These are phyloP conservation scores for Angophora floribunda DNA, from an alignment of 345 rosid species.

Conservation along the genomic window DNA sequence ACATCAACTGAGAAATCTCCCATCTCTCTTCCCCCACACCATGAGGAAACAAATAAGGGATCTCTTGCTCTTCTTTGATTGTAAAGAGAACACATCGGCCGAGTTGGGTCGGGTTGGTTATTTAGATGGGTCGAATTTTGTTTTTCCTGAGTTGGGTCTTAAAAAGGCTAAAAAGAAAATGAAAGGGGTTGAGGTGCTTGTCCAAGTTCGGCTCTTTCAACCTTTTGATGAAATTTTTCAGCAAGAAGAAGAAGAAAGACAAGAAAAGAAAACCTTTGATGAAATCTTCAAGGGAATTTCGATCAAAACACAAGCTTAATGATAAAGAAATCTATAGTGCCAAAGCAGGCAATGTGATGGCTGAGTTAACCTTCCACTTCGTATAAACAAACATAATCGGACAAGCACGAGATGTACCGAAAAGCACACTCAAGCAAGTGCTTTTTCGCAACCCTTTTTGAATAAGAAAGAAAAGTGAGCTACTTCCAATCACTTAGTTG, in stretches of 20 bases:
- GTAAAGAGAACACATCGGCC: neutral
- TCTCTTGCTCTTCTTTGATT: neutral
- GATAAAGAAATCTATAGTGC: neutral
- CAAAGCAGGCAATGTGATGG: neutral
- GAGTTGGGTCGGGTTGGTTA: neutral
- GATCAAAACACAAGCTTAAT: neutral
- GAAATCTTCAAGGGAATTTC: neutral
- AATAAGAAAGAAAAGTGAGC: neutral
- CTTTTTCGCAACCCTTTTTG: neutral
- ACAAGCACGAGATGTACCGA: neutral
- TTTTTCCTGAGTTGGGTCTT: neutral
- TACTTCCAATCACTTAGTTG: neutral
- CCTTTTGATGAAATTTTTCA: neutral
- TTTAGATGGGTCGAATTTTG: neutral
- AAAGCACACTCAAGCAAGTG: neutral
- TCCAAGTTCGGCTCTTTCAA: neutral
- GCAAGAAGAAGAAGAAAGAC: neutral
- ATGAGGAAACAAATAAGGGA: neutral
- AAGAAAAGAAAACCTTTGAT: neutral
- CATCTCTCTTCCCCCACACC: neutral
- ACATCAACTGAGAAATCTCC: neutral
- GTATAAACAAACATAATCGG: neutral
- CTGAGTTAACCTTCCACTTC: neutral
- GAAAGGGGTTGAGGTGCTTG: neutral
- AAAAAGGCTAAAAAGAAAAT: neutral